Conservation (phyloP, 768 basidiomycete species). For the Antrodiella citrinella region DNA sequence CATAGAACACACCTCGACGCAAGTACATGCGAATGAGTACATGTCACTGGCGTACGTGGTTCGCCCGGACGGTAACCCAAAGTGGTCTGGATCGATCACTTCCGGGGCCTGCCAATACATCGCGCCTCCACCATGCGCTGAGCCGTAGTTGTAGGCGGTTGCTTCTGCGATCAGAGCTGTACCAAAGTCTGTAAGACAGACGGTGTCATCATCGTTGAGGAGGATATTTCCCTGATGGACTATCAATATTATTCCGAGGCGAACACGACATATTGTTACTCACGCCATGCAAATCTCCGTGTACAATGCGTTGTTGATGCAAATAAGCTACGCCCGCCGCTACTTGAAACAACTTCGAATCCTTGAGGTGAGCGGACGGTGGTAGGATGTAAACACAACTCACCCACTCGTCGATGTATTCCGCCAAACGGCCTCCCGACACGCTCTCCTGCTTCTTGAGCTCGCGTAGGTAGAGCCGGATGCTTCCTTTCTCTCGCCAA, state of each 20-base stretch:
- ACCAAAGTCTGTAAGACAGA: background rate
- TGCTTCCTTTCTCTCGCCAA: conserved; percentile 5
- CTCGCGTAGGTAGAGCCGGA: background rate
- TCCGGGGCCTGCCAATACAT: conserved; percentile 5
- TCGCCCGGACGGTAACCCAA: background rate
- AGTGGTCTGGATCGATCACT: conserved; percentile 1
- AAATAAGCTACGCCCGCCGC: conserved; percentile 5
- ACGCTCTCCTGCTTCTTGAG: background rate
- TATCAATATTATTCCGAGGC: no score
- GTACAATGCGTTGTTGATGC: conserved; percentile 4
- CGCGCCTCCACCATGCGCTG: background rate
- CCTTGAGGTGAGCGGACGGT: background rate
- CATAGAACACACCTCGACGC: conserved; percentile 1
- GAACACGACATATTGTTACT: no score
- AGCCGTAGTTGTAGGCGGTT: background rate
- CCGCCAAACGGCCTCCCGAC: no score
- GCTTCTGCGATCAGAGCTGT: background rate
- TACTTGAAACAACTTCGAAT: conserved; percentile 1
- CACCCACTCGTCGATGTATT: no score
- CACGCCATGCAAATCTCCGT: conserved; percentile 1
- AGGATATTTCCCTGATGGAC: background rate
- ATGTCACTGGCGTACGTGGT: conserved; percentile 1
- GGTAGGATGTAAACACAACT: no score
- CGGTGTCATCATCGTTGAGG: background rate
- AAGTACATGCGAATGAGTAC: conserved; percentile 3